Percentiles rank a stretch among this genome's conserved stretches.
Evolutionary conservation across 2,329 filamentous ascomycete genomes (phyloP).

Genomic region (Curvularia lunata): DNA sequence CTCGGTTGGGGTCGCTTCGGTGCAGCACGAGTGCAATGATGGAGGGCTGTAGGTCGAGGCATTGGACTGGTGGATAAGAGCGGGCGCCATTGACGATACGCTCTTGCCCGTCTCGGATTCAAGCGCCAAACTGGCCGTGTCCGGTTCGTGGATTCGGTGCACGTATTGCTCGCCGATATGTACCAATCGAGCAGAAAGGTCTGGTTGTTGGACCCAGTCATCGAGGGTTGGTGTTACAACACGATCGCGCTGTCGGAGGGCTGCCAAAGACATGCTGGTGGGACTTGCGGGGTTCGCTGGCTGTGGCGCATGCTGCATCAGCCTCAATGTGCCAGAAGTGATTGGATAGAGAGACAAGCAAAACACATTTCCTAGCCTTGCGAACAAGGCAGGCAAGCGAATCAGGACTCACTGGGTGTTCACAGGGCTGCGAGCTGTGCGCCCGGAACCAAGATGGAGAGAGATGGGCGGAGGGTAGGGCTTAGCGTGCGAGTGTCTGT

Average conservation of each 20-base stretch:
- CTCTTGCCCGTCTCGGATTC: constrained; percentile 21
- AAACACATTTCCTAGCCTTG: constrained; percentile 15
- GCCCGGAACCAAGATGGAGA: constrained; percentile 9
- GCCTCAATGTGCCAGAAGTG: constrained; percentile 14
- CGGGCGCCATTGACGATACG: constrained; percentile 42
- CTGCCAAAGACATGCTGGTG: constrained; percentile 27
- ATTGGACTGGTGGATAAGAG: constrained; percentile 37
- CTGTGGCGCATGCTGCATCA: constrained; percentile 26
- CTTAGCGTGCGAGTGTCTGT: constrained; percentile 17
- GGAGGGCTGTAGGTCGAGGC: constrained; percentile 29
- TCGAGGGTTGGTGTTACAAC: constrained; percentile 28
- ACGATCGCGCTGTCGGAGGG: constrained; percentile 28
- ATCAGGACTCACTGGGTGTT: constrained; percentile 24
- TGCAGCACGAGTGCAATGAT: constrained; percentile 33
- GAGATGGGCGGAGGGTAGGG: constrained; percentile 15
- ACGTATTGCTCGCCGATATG: constrained; percentile 22
- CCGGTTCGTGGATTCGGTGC: constrained; percentile 20
- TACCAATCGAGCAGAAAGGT: constrained; percentile 37
- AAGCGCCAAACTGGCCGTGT: constrained; percentile 18
- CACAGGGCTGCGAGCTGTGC: constrained; percentile 9
- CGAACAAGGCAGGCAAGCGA: constrained; percentile 10
- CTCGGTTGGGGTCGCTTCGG: constrained; percentile 35
- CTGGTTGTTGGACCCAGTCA: constrained; percentile 35
- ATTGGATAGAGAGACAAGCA: constrained; percentile 10
- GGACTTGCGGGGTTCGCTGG: constrained; percentile 21